Evolutionary conservation across 352 stramenopile species (phyloP), one percentile per base, ranked within the genome.

Genomic region (Pythium aphanidermatum): DNA sequence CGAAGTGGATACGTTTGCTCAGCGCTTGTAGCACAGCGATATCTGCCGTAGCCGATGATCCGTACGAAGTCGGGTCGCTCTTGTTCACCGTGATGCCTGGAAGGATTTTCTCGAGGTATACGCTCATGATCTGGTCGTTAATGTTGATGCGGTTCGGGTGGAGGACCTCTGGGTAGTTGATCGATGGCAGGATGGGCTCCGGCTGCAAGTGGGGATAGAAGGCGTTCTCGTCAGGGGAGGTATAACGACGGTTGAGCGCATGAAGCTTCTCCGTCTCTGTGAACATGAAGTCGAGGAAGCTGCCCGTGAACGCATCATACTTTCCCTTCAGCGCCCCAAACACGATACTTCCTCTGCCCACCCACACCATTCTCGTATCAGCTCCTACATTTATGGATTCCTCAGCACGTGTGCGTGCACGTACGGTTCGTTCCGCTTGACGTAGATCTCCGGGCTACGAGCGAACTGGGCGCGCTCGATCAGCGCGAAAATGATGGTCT

Each of bases 401-500:
- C 42, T 20, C 14, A 3, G 24, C n/a, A n/a, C 9, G 14, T 19
- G 30, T 26, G 29, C 8, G 28, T 25, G 13, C 17, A 51, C 60
- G 20, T 50, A 86, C 75, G 62, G 70, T 27, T 88, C 72, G 53
- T 73, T 92, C 51, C 89, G 88, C 51, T 83, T 83, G 46, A 95
- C 58, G 74, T 99, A 99, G 26, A 98, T 94, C 35, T 91, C 80
- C 1, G 55, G 42, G 70, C 99, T 99, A 37, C 72, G 74, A n/a
- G 91, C 68, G 67, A 98, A 99, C 63, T 98, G 95, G 13, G 96
- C 83, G 44, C 96, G 81, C 68, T 99, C 96, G 60, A 99, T 99
- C 16, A 99, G 62, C n/a, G 95, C 93, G 65, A 99, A 99, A 68
- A 99, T 99, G 61, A 99, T 99, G 1, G 96, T 99, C 74, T 99